These are phyloP conservation scores for Ceratobasidium papillatum DNA, from an alignment of 1,284 basidiomycete species.

Conservation along the genomic window DNA sequence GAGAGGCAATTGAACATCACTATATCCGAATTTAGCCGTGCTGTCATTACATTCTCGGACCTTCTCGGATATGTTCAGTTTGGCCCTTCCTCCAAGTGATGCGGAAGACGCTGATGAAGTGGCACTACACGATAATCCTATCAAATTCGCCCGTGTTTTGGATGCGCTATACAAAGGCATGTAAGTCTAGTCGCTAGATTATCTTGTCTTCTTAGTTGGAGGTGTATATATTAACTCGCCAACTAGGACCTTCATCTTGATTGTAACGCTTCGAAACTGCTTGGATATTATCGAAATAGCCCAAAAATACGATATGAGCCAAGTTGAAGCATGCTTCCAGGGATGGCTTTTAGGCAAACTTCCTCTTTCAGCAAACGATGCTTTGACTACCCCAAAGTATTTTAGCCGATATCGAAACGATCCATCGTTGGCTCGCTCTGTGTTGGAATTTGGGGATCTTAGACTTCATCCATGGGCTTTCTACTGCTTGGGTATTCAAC, in stretches of 20 bases:
- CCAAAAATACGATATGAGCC: conserved; percentile 24
- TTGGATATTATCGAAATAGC: conserved; percentile 7
- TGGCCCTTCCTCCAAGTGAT: neutral
- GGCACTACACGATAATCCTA: neutral
- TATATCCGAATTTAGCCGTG: neutral
- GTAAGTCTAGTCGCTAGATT: neutral
- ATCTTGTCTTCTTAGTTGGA: too few relatives aligned
- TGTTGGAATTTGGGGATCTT: conserved; percentile 7
- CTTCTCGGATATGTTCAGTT: conserved; percentile 23
- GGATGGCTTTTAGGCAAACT: neutral
- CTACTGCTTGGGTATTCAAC: conserved; percentile 19
- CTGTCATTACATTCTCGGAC: conserved; percentile 9
- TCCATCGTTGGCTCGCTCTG: conserved; percentile 7
- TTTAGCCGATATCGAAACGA: conserved; percentile 14
- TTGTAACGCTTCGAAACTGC: conserved; percentile 7
- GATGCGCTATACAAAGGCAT: conserved; percentile 24
- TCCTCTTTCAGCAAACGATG: conserved; percentile 3
- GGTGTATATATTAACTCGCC: neutral
- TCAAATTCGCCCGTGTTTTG: conserved; percentile 4
- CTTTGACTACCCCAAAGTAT: neutral
- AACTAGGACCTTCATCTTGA: conserved; percentile 16
- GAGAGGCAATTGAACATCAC: neutral
- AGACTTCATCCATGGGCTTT: conserved; percentile 29
- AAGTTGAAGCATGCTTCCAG: conserved; percentile 22
- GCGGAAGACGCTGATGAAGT: conserved; percentile 2